Evolutionary conservation across 805 yeast species (phyloP), one percentile per base, ranked within the genome.

Genomic region (Priceomyces medius): DNA sequence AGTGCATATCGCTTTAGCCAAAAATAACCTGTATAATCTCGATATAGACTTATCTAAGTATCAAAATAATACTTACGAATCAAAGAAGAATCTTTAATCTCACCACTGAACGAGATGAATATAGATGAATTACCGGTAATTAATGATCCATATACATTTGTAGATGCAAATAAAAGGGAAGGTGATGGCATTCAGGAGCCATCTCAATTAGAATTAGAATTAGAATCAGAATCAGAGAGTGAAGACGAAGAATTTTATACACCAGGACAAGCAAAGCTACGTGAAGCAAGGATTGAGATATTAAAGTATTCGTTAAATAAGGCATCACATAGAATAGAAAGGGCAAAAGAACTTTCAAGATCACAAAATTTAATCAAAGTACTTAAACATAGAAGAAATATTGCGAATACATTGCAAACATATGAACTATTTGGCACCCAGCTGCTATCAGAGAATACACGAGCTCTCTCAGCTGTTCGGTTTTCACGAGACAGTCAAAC

Each of bases 221-320:
- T 82, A 3, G 35, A 16, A 20, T 16, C 21, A 9, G 51, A 42
- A 28, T 53, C 42, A n/a, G 51, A 48, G 3, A 63, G 44, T 2
- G 61, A 48, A 7, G 83, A 86, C 10, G 95, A 83, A 38, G 96
- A 88, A 45, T 89, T 85, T 54, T 88, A 80, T 54, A 88, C 96
- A 0, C 95, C 95, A 0, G 96, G 95, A 0, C 61, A 76, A 0
- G 65, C 63, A 3, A 76, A 70, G 4, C 59, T 90, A 7, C 62
- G 73, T 6, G 63, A 69, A 1, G 73, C 79, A 0, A 71, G 98
- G 38, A 57, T 63, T 27, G 45, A 49, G 2, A 68, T 90, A 0
- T 75, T 88, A 0, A 45, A 61, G 4, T 63, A 61, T 41, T 83
- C 96, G 0, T 50, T 85, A 2, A 32, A 41, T 0, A 59, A 59